Percentiles rank a stretch among this genome's conserved stretches.
These are phyloP conservation scores for Collybiopsis luxurians DNA, from an alignment of 768 basidiomycete species.

Conservation along the genomic window DNA sequence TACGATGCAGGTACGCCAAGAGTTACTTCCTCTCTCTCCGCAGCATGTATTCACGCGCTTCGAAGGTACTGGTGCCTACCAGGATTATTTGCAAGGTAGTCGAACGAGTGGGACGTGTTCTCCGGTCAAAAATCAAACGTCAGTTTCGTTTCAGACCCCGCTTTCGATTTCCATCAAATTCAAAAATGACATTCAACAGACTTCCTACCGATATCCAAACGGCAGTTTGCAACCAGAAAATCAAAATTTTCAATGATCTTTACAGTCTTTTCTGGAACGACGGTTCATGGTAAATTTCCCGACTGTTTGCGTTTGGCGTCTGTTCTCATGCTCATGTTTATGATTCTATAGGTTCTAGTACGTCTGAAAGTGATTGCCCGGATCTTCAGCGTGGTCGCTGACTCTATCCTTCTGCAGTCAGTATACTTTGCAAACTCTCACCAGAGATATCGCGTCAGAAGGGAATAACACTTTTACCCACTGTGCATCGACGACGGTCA, in stretches of 20 bases:
- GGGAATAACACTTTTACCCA: constrained; percentile 26
- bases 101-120: constrained; percentile 12
- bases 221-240: constrained; percentile 18
- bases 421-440: constrained; percentile 17
- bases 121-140: constrained; percentile 19
- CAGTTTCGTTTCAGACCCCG: background rate
- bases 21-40: background rate
- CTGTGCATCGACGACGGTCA: constrained; percentile 14
- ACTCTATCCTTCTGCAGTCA: constrained; percentile 13
- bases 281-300: constrained; percentile 18
- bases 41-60: background rate
- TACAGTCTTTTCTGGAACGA: constrained; percentile 15
- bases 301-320: background rate
- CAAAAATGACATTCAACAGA: constrained; percentile 4
- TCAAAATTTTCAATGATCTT: constrained; percentile 18
- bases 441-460: constrained; percentile 13
- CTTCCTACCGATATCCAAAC: constrained; percentile 16
- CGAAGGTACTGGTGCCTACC: background rate
- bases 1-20: constrained; percentile 12
- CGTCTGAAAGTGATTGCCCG: no score
- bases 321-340: no score
- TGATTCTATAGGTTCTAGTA: background rate
- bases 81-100: constrained; percentile 1
- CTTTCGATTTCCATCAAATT: background rate
- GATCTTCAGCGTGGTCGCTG: no score